Base-by-base conservation (phyloP, 2,329 filamentous ascomycete genomes). In the Aspergillus versicolor region DNA sequence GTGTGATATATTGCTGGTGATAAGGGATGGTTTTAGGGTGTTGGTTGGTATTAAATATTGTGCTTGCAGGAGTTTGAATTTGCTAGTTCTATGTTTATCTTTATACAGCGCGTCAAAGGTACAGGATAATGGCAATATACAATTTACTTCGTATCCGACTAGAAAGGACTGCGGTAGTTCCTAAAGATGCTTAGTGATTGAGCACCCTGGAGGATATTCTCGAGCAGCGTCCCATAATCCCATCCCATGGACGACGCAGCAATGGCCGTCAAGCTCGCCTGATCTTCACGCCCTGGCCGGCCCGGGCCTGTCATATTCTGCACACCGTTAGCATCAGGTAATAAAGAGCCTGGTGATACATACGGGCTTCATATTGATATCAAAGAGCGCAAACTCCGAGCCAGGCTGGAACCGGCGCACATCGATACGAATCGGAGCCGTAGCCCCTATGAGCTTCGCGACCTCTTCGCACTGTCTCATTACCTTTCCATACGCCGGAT, bases 321-420 rank as follows among this genome's bases (percentile, higher is more conserved):
- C 22, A 30, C 3, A 27, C 38, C 8, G 5, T 22, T 17, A 40
- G 15, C 9, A 13, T 15, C 7, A 1, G 15, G 12, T 1, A 9
- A 4, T 38, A 12, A 44, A 45, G 24, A n/a, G 21, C 12, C 5
- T 15, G 9, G 3, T 1, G 12, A 8, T 24, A 71, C 75, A 69
- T 65, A 78, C 76, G 15, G 79, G 79, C 63, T 82, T 81, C 76
- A 82, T 80, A 54, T 82, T 82, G 12, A 82, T 71, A 65, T 82
- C 79, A 60, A 82, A 82, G 17, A 81, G 64, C 0, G 76, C 77
- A 67, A 82, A 82, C 2, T 67, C 66, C 0, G 67, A 70, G 0
- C 67, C 67, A 2, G 70, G 55, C 3, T 58, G 56, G 32, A 76
- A 74, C 8, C 79, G 70, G 15, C 79, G 70, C 0, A 80, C 72